A percentile compares a stretch with the other conserved stretches of the same genome.
These are phyloP conservation scores for Pleodorina starrii DNA, from an alignment of 139 green algal species.

Conservation along the genomic window DNA sequence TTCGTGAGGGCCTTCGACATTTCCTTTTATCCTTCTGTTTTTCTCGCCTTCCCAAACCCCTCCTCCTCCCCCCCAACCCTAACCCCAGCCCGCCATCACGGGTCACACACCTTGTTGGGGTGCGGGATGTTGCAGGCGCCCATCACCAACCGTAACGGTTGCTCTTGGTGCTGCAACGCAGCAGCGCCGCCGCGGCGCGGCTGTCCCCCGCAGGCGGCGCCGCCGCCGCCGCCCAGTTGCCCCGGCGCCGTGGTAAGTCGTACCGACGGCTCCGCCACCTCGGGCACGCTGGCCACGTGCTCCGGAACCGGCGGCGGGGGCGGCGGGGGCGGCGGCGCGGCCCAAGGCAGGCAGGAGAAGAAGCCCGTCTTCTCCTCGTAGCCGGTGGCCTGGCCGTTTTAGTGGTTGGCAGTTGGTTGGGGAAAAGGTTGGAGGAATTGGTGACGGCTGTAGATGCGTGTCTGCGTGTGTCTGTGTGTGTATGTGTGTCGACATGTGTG, in stretches of 20 bases:
- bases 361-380: constrained; percentile 16
- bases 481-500: too few relatives aligned
- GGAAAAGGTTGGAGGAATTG: background rate
- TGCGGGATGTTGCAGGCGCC: constrained; percentile 40
- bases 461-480: too few relatives aligned
- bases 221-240: background rate
- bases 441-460: too few relatives aligned
- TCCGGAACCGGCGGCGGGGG: constrained; percentile 27
- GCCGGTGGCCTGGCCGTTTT: too few relatives aligned
- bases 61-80: background rate
- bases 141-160: constrained; percentile 16
- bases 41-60: background rate
- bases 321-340: constrained; percentile 2
- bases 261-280: constrained; percentile 22
- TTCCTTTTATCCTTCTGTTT: background rate
- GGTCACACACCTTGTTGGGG: background rate
- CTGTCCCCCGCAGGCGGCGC: too few relatives aligned
- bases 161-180: background rate
- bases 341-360: background rate
- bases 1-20: too few relatives aligned
- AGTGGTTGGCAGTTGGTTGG: background rate
- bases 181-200: too few relatives aligned
- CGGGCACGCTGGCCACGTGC: constrained; percentile 11
- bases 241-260: background rate
- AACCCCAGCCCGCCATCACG: background rate